Evolutionary conservation across 2,329 filamentous ascomycete species (phyloP), one percentile per base, ranked within the genome.

Genomic region (Balansia obtecta): DNA sequence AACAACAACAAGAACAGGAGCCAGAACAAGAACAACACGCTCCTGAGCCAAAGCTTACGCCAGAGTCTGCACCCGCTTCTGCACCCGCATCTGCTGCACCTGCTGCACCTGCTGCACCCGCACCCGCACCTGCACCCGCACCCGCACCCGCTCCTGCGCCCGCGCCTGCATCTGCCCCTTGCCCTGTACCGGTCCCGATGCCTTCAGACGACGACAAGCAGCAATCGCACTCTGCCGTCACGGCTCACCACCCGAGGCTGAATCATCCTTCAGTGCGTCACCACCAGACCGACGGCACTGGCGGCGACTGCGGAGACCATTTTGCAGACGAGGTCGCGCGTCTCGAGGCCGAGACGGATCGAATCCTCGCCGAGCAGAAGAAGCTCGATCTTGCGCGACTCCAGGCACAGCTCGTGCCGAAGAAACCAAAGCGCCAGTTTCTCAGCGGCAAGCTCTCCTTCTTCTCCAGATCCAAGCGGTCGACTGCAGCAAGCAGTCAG

Each of bases 381-480:
- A 71, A 68, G 57, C 69, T 70, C 49, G 71, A 76, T 54, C 64
- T 73, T 20, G 67, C 68, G 46, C 68, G 71, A 49, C 65, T 74
- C 20, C 68, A 71, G 54, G 62, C 68, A 38, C 66, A 73, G 55
- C 63, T 74, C 38, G 65, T 64, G 34, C 58, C 62, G 22, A 55
- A 58, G 9, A 63, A 58, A 45, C 56, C 58, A 38, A 61, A 68
- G 52, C 52, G 68, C 42, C 69, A 70, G 16, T 64, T 76, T 32
- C 63, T 77, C 46, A 73, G 74, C 53, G 73, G 74, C 52, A 75
- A 71, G 59, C 68, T 79, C 49, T 63, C 69, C 15, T 67, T 74
- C 48, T 61, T 78, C 44, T 65, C 69, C 16, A 68, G 68, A 52
- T 61, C 64, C 30, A 67, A 69, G 53, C 71, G 67, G 54, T 66